Evolutionary conservation across 768 basidiomycete genomes (phyloP).

Genomic region (Tylopilus plumbeoviolaceoides): DNA sequence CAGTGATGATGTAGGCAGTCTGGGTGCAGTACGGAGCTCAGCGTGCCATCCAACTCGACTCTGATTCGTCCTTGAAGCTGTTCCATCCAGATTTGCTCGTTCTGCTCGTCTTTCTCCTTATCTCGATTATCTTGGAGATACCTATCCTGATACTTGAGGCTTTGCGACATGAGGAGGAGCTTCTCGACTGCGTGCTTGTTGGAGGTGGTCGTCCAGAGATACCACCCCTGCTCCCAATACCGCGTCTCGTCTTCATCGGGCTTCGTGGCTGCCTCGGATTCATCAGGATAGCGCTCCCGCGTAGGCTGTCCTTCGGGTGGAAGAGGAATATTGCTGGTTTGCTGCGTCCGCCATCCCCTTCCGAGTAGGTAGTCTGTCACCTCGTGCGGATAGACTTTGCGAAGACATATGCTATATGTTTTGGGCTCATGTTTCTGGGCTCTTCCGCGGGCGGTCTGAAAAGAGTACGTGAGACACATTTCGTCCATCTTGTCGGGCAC

Average conservation of each 20-base stretch:
- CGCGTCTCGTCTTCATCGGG: constrained; percentile 37
- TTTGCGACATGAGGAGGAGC: constrained; percentile 54
- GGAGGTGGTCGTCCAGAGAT: constrained; percentile 62
- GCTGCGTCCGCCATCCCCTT: constrained; percentile 36
- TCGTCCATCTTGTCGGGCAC: constrained; percentile 60
- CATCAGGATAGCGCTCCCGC: constrained; percentile 18
- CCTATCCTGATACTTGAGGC: constrained; percentile 45
- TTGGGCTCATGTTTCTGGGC: constrained; percentile 46
- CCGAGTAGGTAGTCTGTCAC: constrained; percentile 46
- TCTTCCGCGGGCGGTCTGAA: constrained; percentile 54
- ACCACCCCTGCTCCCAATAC: constrained; percentile 74
- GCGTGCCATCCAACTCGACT: constrained; percentile 27
- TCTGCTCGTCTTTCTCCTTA: constrained; percentile 50
- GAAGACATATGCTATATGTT: constrained; percentile 59
- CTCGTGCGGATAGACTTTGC: constrained; percentile 65
- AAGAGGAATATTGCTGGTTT: constrained; percentile 54
- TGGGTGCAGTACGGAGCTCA: constrained; percentile 22
- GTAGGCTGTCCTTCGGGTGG: constrained; percentile 61
- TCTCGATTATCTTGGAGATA: constrained; percentile 28
- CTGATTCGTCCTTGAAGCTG: constrained; percentile 20
- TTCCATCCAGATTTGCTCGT: constrained; percentile 36
- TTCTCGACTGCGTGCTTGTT: constrained; percentile 52
- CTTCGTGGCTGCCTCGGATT: constrained; percentile 13
- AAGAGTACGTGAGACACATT: constrained; percentile 60
- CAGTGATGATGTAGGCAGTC: constrained; percentile 30